These are phyloP conservation scores for Tetradesmus obliquus DNA, from an alignment of 139 green algal species.

Conservation along the genomic window DNA sequence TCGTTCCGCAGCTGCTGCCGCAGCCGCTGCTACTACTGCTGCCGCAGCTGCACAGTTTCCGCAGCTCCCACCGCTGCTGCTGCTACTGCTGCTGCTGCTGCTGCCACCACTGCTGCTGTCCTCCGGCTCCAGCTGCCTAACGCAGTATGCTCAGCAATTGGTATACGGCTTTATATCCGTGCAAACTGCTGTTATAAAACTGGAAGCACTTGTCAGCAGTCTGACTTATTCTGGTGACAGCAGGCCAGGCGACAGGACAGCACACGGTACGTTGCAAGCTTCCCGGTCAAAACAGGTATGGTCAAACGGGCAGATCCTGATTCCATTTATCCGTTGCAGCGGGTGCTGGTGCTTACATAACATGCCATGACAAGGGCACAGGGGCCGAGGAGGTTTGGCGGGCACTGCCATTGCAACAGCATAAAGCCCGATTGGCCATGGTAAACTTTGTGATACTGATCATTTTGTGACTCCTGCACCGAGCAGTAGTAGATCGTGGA, in stretches of 20 bases:
- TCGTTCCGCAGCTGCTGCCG: neutral
- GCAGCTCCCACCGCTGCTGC: conserved; percentile 3
- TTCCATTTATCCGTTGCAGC: no score
- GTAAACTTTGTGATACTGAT: neutral
- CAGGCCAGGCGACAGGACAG: neutral
- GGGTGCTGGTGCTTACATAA: neutral
- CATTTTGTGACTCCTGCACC: no score
- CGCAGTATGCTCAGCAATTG: no score
- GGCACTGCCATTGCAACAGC: neutral
- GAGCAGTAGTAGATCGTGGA: no score
- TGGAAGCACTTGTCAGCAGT: neutral
- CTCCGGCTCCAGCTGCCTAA: neutral
- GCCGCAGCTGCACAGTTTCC: neutral
- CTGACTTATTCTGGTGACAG: neutral
- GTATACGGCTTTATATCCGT: no score
- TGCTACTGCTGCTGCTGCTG: neutral
- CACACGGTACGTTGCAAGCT: neutral
- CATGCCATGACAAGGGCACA: neutral
- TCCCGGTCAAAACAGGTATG: no score
- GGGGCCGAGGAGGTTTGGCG: neutral
- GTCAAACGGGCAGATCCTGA: no score
- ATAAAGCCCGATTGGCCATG: neutral
- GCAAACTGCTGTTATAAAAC: no score
- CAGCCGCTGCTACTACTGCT: neutral
- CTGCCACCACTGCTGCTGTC: conserved; percentile 5